phyloP scores from a whole-genome alignment of 1,284 basidiomycete species.

The Heterobasidion irregulare region DNA sequence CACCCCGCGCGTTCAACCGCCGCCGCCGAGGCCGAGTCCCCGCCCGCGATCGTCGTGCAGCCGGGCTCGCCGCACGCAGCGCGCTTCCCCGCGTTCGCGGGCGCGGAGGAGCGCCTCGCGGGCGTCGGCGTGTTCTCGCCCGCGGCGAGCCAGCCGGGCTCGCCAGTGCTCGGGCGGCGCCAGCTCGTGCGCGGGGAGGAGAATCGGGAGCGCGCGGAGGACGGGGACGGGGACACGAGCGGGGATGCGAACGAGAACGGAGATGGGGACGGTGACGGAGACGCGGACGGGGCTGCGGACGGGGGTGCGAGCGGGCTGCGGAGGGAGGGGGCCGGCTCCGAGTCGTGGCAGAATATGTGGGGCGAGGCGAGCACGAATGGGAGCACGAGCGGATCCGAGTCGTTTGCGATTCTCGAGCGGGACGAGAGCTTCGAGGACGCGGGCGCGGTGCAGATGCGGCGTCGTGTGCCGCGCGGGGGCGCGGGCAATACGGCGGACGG shows the following conservation, averaged over 20 bases:
- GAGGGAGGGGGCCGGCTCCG: too few relatives aligned
- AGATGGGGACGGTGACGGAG: too few relatives aligned
- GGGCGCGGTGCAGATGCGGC: constrained; percentile 7
- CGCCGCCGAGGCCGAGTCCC: constrained; percentile 5
- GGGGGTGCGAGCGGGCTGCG: constrained; percentile 1
- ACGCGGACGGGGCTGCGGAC: background rate
- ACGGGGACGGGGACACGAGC: too few relatives aligned
- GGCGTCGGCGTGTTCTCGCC: constrained; percentile 69
- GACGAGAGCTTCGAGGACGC: constrained; percentile 25
- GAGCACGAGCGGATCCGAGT: background rate
- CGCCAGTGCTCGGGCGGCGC: constrained; percentile 34
- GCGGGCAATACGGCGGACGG: background rate
- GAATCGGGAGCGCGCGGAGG: too few relatives aligned
- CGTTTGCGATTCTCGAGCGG: constrained; percentile 18
- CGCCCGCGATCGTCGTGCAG: constrained; percentile 37
- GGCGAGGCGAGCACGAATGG: background rate
- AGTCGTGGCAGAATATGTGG: too few relatives aligned
- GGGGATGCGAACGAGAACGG: too few relatives aligned
- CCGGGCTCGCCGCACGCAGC: constrained; percentile 16
- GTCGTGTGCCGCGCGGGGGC: constrained; percentile 8
- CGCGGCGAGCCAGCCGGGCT: constrained; percentile 53
- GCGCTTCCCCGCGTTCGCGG: constrained; percentile 14
- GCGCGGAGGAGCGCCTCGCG: constrained; percentile 37
- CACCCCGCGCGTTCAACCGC: background rate
- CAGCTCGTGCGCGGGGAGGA: too few relatives aligned